Evolutionary conservation across 164 flowering plant species (phyloP), one percentile per base, ranked within the genome.

Genomic region (Hamamelis virginiana): DNA sequence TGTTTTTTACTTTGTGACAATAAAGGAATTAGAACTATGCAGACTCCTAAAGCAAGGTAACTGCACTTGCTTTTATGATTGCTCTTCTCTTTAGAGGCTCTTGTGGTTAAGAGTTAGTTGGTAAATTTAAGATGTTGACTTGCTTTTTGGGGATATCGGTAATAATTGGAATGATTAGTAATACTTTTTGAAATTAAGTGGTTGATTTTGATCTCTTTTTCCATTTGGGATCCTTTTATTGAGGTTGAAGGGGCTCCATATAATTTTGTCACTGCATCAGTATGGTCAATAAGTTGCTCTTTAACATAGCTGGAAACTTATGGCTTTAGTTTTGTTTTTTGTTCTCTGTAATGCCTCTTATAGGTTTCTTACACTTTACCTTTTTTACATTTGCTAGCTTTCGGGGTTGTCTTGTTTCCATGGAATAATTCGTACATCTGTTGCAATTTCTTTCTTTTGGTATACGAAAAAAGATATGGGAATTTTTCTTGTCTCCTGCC

Each of bases 31-130:
- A 47, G 65, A 65, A 69, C 72, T 57, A 91, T 91, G 96, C 93
- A 89, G 86, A 84, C 87, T 64, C 89, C 89, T 44, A 89, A 87
- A 74, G 68, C 84, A 77, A 86, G 93, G 93, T 89, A 76, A 73
- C 22, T 66, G 59, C 52, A 9, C 15, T 22, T 47, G 66, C 27
- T 68, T 70, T 41, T 66, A 46, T 71, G 48, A 47, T 12, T 64
- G n/a, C 53, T 59, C 67, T 62, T 43, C 55, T 45, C 38, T 14
- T 72, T 50, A 28, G 11, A 21, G 27, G 46, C n/a, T 69, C 8
- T 16, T 33, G 41, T 50, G 3, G 21, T 11, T n/a, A 23, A 41
- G 46, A 15, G 13, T 68, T 44, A 11, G 16, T 60, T 26, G 44
- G 22, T n/a, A 12, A 66, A 33, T 55, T 66, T 50, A 33, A 3